phyloP scores from a whole-genome alignment of 495 filamentous ascomycete genomes.

The Aspergillus affinis region DNA sequence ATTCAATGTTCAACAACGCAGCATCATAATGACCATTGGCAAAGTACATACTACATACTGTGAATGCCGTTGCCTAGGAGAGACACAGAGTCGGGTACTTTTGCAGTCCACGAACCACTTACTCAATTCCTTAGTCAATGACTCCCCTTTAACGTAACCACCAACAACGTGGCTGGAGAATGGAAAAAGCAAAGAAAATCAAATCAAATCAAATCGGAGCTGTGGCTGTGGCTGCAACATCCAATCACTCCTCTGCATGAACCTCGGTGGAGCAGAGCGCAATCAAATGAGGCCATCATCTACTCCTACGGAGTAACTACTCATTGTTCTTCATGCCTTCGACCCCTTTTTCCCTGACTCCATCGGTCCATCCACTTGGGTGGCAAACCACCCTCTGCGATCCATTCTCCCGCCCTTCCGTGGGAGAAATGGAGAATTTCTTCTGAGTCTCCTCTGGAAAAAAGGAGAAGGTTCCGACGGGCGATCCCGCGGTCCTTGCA shows the following conservation, averaged over 20 bases:
- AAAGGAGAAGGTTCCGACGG: slow-evolving; percentile 6
- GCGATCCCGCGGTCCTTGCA: background rate
- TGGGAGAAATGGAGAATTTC: slow-evolving; percentile 6
- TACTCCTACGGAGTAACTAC: slow-evolving; percentile 4
- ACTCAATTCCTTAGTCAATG: too few species aligned
- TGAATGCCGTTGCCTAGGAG: too few species aligned
- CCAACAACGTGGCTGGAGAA: background rate
- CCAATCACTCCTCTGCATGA: too few species aligned
- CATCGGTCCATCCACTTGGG: background rate
- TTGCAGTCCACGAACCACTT: too few species aligned
- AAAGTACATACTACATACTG: too few species aligned
- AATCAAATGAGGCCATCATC: slow-evolving; percentile 1
- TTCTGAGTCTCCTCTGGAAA: background rate
- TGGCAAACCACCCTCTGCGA: background rate
- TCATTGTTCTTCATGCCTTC: slow-evolving; percentile 16
- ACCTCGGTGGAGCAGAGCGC: background rate
- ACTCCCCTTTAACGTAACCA: too few species aligned
- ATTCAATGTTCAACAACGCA: too few species aligned
- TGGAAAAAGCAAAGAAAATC: background rate
- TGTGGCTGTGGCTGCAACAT: too few species aligned
- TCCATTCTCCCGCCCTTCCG: background rate
- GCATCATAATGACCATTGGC: too few species aligned
- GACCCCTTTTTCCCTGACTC: slow-evolving; percentile 13
- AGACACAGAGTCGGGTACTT: too few species aligned
- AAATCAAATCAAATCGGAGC: too few species aligned